Conservation (phyloP, 257 asterid species). For the Gentiana macrophylla region DNA sequence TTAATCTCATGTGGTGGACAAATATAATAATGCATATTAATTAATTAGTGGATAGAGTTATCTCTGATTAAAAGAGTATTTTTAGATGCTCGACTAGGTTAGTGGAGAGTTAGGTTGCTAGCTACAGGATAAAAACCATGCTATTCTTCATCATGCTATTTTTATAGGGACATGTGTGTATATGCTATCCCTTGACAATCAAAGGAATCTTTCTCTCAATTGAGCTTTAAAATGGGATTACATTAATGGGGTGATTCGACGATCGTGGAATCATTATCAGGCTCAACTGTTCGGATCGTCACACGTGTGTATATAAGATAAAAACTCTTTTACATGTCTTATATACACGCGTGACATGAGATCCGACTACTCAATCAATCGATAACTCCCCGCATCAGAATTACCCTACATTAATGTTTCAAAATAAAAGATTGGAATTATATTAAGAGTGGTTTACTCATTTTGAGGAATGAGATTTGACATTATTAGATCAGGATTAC, state of each 20-base stretch:
- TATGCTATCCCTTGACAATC: conserved; percentile 9
- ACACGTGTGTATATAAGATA: too few relatives aligned
- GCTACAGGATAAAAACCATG: neutral
- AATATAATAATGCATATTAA: neutral
- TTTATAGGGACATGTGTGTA: conserved; percentile 17
- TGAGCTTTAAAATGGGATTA: neutral
- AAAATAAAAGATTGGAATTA: too few relatives aligned
- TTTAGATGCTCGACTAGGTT: conserved; percentile 51
- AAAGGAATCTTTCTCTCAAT: conserved; percentile 11
- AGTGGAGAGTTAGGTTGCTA: conserved; percentile 25
- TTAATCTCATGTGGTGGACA: too few relatives aligned
- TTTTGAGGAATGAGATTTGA: too few relatives aligned
- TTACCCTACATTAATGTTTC: too few relatives aligned
- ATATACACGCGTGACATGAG: too few relatives aligned
- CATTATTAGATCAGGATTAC: too few relatives aligned
- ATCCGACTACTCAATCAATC: too few relatives aligned
- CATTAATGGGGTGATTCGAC: neutral
- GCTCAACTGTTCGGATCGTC: too few relatives aligned
- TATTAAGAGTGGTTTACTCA: too few relatives aligned
- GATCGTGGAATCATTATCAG: too few relatives aligned
- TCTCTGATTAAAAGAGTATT: conserved; percentile 14
- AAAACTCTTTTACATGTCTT: conserved; percentile 1
- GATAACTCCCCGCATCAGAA: too few relatives aligned
- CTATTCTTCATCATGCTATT: conserved; percentile 4
- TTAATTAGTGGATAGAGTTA: conserved; percentile 9